These are phyloP conservation scores for Ceraceosorus guamensis DNA, from an alignment of 1,284 basidiomycete genomes.

Conservation along the genomic window DNA sequence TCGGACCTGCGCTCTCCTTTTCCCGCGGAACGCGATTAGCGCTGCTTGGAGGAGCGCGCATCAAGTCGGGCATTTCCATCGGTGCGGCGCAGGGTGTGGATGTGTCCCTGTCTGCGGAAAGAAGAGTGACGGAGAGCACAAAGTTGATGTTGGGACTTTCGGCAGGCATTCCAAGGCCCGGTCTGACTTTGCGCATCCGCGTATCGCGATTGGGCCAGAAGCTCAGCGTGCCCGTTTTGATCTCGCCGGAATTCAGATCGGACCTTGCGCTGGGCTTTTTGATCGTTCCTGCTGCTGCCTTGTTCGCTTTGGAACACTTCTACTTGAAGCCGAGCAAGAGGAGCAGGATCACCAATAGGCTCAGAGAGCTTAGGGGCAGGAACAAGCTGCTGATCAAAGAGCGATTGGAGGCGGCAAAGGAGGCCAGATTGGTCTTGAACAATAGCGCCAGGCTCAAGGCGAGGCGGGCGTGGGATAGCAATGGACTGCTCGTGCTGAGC, in stretches of 20 bases:
- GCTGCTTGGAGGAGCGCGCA: conserved; percentile 49
- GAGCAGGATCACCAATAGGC: conserved; percentile 48
- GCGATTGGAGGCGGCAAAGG: conserved; percentile 57
- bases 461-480: conserved; percentile 47
- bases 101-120: conserved; percentile 42
- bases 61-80: conserved; percentile 50
- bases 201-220: conserved; percentile 56
- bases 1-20: conserved; percentile 33
- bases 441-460: conserved; percentile 50
- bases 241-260: conserved; percentile 54
- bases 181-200: conserved; percentile 44
- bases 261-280: conserved; percentile 52
- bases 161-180: conserved; percentile 35
- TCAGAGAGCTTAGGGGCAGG: conserved; percentile 56
- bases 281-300: no score
- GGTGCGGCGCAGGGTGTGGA: conserved; percentile 40
- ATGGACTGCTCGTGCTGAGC: conserved; percentile 63
- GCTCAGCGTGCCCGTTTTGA: conserved; percentile 56
- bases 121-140: conserved; percentile 48
- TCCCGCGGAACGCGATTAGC: conserved; percentile 46
- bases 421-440: conserved; percentile 53
- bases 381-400: conserved; percentile 60
- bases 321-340: conserved; percentile 57
- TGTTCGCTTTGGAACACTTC: conserved; percentile 56
- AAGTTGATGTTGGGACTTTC: conserved; percentile 44